These are phyloP conservation scores for Cicer arietinum DNA, from an alignment of 306 rosid species.

Conservation along the genomic window DNA sequence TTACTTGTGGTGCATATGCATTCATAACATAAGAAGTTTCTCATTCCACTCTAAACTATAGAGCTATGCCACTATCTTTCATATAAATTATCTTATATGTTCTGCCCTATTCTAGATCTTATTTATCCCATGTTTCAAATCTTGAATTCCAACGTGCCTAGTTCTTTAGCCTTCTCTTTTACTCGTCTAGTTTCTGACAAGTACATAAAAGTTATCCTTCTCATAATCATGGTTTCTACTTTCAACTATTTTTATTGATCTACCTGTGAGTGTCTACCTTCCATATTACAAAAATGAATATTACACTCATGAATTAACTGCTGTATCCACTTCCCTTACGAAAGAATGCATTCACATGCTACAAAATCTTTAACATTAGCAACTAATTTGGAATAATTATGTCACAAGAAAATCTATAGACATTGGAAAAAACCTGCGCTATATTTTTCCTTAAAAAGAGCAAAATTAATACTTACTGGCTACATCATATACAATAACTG, in stretches of 20 bases:
- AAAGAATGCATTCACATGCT: background rate
- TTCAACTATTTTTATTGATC: background rate
- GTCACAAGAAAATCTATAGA: constrained; percentile 11
- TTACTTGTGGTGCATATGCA: background rate
- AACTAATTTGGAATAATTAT: constrained; percentile 4
- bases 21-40: background rate
- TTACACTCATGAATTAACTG: background rate
- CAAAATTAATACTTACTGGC: constrained; percentile 67
- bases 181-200: background rate
- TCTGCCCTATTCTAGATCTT: background rate
- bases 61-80: background rate
- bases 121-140: background rate
- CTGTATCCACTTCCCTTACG: background rate
- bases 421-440: background rate
- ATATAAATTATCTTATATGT: background rate
- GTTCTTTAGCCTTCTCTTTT: background rate
- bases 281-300: background rate
- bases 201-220: background rate
- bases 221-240: background rate
- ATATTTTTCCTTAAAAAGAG: background rate
- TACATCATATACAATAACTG: constrained; percentile 88
- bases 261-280: background rate
- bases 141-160: background rate
- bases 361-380: background rate
- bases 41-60: background rate